phyloP scores from a whole-genome alignment of 306 rosid genomes.

The Medicago ruthenica region DNA sequence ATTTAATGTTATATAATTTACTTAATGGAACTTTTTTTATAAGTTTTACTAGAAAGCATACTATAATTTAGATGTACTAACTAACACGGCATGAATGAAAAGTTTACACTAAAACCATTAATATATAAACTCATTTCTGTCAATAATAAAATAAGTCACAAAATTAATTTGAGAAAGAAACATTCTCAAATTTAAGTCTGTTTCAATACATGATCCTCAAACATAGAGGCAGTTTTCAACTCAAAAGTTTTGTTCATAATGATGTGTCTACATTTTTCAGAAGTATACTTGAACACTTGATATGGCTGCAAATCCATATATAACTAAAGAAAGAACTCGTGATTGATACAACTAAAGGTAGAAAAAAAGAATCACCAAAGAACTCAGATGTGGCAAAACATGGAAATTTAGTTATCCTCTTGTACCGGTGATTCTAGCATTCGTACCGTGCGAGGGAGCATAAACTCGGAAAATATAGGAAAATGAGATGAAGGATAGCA shows the following conservation, averaged over 20 bases:
- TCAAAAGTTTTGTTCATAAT: slow-evolving; percentile 41
- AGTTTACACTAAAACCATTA: no score
- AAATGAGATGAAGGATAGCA: slow-evolving; percentile 93
- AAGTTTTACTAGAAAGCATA: no score
- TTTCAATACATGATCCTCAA: slow-evolving; percentile 40
- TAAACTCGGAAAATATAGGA: slow-evolving; percentile 86
- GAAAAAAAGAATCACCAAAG: not conserved
- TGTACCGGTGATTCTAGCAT: slow-evolving; percentile 66
- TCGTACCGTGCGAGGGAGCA: slow-evolving; percentile 96
- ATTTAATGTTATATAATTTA: no score
- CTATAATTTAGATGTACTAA: no score
- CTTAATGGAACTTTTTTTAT: no score
- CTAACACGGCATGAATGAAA: no score
- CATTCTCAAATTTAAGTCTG: slow-evolving; percentile 11
- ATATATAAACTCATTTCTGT: no score
- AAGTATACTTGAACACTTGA: slow-evolving; percentile 23
- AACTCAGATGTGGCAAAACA: slow-evolving; percentile 32
- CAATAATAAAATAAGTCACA: not conserved
- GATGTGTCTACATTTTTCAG: slow-evolving; percentile 20
- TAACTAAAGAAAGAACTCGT: slow-evolving; percentile 26
- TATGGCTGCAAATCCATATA: slow-evolving; percentile 13
- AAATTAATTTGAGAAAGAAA: not conserved
- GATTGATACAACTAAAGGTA: slow-evolving; percentile 9
- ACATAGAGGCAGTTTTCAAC: slow-evolving; percentile 21
- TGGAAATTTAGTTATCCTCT: slow-evolving; percentile 58